Base-by-base conservation (phyloP, 495 filamentous ascomycete genomes). In the Tirmania nivea region DNA sequence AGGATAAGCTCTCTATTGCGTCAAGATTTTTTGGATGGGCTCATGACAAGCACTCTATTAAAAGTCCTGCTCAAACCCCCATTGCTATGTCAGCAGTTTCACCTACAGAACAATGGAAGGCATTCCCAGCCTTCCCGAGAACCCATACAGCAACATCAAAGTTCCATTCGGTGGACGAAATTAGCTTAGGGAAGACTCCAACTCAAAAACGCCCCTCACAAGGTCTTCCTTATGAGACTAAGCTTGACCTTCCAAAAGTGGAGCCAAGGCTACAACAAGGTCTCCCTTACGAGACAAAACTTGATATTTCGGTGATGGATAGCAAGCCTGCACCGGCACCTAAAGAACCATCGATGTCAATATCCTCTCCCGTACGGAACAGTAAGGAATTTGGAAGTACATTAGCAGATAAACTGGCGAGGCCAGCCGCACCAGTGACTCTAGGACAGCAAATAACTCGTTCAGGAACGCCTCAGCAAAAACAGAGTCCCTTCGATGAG, bases 21-120 rank as follows among this genome's bases (percentile, higher is more conserved):
- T 56, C 39, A 14, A 45, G 62, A 55, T 85, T 88, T 66, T 81
- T 84, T 36, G 76, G 78, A 16, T 64, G 74, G 51, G 74, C 71
- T 10, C 83, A 82, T 57, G 81, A 86, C 56, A 73, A 74, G 52
- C 87, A 84, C 10, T 84, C 86, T 7, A 83, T 86, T 48, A 76
- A 77, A 60, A 79, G 77, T 34, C 80, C 77, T 5, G 83, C 80
- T 39, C 74, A 82, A 11, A 97, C 92, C 4, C 90, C 90, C 1
- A 95, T 96, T 63, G 82, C 84, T 3, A 85, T 95, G 57, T 93
- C 89, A 37, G 90, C 88, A 10, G 69, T 90, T 34, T 86, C 84
- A 25, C 84, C 84, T 2, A 71, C 75, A 36, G 81, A 77, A n/a
- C 54, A 55, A 47, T 59, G 60, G 56, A 58, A 52, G 42, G 48